phyloP scores from a whole-genome alignment of 225 moss, liverwort and hornwort genomes.

The Marchantia polymorpha region DNA sequence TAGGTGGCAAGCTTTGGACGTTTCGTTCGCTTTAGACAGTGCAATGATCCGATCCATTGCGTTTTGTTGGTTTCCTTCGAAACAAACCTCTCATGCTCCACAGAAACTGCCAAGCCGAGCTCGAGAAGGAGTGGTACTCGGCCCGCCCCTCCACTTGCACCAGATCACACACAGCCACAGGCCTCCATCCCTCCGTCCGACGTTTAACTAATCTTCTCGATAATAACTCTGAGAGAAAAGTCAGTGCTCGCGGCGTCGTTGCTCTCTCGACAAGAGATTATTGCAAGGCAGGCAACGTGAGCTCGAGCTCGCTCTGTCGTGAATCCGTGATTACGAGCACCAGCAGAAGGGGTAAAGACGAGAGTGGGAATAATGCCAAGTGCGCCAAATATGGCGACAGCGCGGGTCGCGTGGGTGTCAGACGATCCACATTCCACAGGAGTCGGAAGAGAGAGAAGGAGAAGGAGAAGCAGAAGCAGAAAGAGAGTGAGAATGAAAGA shows the following conservation, averaged over 20 bases:
- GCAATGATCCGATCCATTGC: neutral
- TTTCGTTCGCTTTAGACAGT: neutral
- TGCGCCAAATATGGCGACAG: neutral
- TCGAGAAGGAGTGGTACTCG: neutral
- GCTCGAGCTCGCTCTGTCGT: too few species aligned
- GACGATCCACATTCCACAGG: neutral
- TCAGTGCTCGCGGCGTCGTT: neutral
- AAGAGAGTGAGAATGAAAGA: neutral
- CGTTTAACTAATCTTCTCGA: too few species aligned
- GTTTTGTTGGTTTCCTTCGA: neutral
- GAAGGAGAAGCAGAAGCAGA: too few species aligned
- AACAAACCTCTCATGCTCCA: neutral
- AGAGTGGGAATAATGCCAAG: neutral
- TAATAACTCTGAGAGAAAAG: neutral
- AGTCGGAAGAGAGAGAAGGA: neutral
- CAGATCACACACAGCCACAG: neutral
- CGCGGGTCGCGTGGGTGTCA: neutral
- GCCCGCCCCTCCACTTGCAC: neutral
- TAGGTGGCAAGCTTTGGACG: slow-evolving; percentile 4
- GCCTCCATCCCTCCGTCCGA: too few species aligned
- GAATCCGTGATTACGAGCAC: too few species aligned
- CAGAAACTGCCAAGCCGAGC: neutral
- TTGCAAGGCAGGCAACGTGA: too few species aligned
- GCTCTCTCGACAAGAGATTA: too few species aligned
- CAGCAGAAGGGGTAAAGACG: too few species aligned